Conservation (phyloP, 1,284 basidiomycete species). For the Clitocybe nebularis region DNA sequence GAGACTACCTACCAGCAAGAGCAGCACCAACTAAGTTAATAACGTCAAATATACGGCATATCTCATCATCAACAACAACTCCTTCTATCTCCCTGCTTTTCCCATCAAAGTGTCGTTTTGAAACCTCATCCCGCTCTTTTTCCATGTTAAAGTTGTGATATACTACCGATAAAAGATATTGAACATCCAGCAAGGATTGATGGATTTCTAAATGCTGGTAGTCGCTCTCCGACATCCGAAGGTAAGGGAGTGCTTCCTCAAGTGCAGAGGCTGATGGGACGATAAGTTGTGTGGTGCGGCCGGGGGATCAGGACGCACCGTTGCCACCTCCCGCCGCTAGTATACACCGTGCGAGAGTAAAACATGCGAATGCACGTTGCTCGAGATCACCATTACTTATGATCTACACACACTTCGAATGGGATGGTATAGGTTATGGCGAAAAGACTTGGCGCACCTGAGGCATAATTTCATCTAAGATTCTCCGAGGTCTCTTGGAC, state of each 20-base stretch:
- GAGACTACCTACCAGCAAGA: slow-evolving; percentile 39
- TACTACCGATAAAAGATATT: slow-evolving; percentile 64
- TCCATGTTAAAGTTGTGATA: slow-evolving; percentile 64
- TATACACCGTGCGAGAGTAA: slow-evolving; percentile 69
- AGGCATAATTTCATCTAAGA: slow-evolving; percentile 75
- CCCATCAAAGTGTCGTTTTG: slow-evolving; percentile 45
- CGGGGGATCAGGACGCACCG: slow-evolving; percentile 22
- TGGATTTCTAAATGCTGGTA: slow-evolving; percentile 57
- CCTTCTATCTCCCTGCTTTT: slow-evolving; percentile 38
- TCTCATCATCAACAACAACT: slow-evolving; percentile 47
- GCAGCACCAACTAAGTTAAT: slow-evolving; percentile 55
- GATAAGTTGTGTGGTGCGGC: slow-evolving; percentile 9
- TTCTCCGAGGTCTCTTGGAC: slow-evolving; percentile 55
- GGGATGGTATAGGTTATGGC: background rate
- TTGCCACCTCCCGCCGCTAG: slow-evolving; percentile 42
- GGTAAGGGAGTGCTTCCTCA: slow-evolving; percentile 52
- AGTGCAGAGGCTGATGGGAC: slow-evolving; percentile 38
- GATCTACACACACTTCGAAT: slow-evolving; percentile 40
- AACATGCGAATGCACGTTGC: slow-evolving; percentile 69
- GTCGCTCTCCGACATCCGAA: slow-evolving; percentile 62
- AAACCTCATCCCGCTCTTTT: slow-evolving; percentile 51
- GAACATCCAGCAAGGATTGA: slow-evolving; percentile 58
- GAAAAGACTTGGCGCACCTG: slow-evolving; percentile 42
- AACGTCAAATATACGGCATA: slow-evolving; percentile 52
- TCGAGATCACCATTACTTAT: slow-evolving; percentile 69